These are phyloP conservation scores for Trichosporon sp. DNA, from an alignment of 1,284 basidiomycete species.

Conservation along the genomic window DNA sequence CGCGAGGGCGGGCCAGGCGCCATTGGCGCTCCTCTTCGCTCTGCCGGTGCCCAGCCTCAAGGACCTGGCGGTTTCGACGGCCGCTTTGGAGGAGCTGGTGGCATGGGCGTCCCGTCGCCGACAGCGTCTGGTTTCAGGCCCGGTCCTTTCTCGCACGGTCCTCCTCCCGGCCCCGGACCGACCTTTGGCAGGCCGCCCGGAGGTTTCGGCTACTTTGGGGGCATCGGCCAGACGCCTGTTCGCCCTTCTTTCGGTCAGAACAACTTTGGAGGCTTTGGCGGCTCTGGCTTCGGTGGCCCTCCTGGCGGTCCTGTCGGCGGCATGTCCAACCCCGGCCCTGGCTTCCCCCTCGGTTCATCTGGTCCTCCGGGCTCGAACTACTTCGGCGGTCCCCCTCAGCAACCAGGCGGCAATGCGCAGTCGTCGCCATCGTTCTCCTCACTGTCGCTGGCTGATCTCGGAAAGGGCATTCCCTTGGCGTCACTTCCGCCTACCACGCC, in stretches of 20 bases:
- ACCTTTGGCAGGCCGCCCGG: conserved; percentile 20
- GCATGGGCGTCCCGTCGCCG: conserved; percentile 6
- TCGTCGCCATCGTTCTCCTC: conserved; percentile 41
- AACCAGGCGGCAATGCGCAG: conserved; percentile 16
- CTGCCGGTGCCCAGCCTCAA: neutral
- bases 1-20: conserved; percentile 15
- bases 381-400: conserved; percentile 1
- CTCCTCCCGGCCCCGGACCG: conserved; percentile 17
- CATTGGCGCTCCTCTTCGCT: conserved; percentile 17
- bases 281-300: conserved; percentile 8
- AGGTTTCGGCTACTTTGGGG: conserved; percentile 23
- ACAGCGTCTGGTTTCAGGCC: conserved; percentile 6
- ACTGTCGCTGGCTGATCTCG: conserved; percentile 60
- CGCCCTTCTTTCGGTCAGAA: conserved; percentile 21
- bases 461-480: conserved; percentile 81
- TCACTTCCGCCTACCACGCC: conserved; percentile 74
- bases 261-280: conserved; percentile 15
- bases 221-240: conserved; percentile 6
- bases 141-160: conserved; percentile 12
- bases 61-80: conserved; percentile 3
- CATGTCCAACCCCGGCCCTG: neutral
- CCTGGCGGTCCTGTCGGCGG: neutral
- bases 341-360: neutral
- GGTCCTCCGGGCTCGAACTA: conserved; percentile 5
- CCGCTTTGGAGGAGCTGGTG: conserved; percentile 1